These are phyloP conservation scores for Lichtheimia hyalospora DNA, from an alignment of 371 early-diverging fungal species.

Conservation along the genomic window DNA sequence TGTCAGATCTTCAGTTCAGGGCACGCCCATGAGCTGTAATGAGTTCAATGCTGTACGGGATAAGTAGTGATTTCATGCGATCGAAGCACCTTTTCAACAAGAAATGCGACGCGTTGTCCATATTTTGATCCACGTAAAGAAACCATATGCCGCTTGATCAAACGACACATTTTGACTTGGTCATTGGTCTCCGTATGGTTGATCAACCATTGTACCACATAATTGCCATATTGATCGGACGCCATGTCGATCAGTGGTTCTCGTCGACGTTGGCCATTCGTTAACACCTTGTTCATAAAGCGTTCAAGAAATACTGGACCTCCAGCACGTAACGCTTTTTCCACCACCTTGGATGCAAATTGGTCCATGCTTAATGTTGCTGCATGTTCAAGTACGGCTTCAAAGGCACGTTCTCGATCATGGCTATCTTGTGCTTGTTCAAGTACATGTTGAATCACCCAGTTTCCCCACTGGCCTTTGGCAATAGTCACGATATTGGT, in stretches of 20 bases:
- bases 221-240: constrained; percentile 88
- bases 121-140: constrained; percentile 74
- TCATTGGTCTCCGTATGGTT: constrained; percentile 62
- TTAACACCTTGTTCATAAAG: constrained; percentile 30
- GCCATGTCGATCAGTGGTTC: constrained; percentile 59
- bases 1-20: too few species aligned
- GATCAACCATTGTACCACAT: constrained; percentile 76
- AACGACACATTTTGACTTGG: constrained; percentile 58
- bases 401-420: constrained; percentile 48
- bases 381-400: constrained; percentile 52
- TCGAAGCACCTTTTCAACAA: constrained; percentile 60
- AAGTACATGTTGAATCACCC: constrained; percentile 77
- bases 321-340: constrained; percentile 70
- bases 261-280: constrained; percentile 13
- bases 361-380: constrained; percentile 66
- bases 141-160: constrained; percentile 71
- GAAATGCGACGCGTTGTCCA: constrained; percentile 77
- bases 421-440: constrained; percentile 60
- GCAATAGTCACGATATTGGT: constrained; percentile 60
- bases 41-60: constrained; percentile 5
- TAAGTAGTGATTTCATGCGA: constrained; percentile 32
- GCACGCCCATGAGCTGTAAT: too few species aligned
- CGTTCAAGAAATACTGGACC: constrained; percentile 26
- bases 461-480: constrained; percentile 80
- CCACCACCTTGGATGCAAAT: constrained; percentile 79